These are phyloP conservation scores for Moniliophthora roreri DNA, from an alignment of 1,284 basidiomycete genomes.

Conservation along the genomic window DNA sequence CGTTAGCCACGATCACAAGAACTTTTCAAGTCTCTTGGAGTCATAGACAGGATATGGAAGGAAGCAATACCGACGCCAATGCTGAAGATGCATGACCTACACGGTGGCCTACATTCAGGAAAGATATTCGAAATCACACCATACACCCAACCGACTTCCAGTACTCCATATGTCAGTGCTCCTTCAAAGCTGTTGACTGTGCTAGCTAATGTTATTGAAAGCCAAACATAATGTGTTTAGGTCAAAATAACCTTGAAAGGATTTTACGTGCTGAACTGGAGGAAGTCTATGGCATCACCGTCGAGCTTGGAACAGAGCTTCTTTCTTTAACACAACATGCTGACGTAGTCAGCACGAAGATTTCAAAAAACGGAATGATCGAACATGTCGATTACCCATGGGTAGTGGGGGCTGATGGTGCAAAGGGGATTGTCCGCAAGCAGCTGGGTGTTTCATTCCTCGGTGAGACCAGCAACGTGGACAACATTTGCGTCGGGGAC, in stretches of 20 bases:
- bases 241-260: conserved; percentile 27
- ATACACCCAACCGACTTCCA: not conserved
- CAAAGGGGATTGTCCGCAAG: conserved; percentile 14
- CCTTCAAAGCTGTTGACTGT: not conserved
- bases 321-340: conserved; percentile 23
- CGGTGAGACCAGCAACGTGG: conserved; percentile 1
- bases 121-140: conserved; percentile 16
- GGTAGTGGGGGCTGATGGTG: conserved; percentile 38
- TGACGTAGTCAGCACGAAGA: conserved; percentile 20
- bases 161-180: conserved; percentile 1
- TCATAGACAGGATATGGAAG: not conserved
- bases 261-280: conserved; percentile 30
- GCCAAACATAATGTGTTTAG: conserved; percentile 16
- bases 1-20: conserved; percentile 29
- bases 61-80: conserved; percentile 14
- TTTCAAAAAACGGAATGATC: conserved; percentile 9
- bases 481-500: conserved; percentile 5
- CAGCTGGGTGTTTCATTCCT: conserved; percentile 1
- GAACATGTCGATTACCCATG: conserved; percentile 21
- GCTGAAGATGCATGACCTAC: conserved; percentile 21
- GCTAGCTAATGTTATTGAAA: not conserved
- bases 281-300: conserved; percentile 19
- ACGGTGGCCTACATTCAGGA: conserved; percentile 18
- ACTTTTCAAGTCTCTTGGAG: conserved; percentile 22
- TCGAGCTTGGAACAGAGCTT: conserved; percentile 31